A percentile compares a stretch with the other conserved stretches of the same genome.
Evolutionary conservation across 768 basidiomycete genomes (phyloP).

Genomic region (Amyloporia xantha): DNA sequence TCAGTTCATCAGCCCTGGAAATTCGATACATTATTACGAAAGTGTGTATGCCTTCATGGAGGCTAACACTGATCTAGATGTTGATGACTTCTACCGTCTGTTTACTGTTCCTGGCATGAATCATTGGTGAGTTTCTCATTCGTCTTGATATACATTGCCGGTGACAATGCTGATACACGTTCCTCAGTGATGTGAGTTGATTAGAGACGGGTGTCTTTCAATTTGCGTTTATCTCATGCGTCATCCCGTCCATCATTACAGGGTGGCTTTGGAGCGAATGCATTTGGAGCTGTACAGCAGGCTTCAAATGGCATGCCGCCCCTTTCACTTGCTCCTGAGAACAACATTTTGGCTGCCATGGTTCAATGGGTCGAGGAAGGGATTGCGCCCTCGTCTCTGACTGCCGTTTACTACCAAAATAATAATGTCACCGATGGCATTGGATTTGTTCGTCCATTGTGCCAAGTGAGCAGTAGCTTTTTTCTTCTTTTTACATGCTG

Average conservation of each 20-base stretch:
- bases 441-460: constrained; percentile 16
- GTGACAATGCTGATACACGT: not conserved
- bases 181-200: constrained; percentile 4
- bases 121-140: constrained; percentile 20
- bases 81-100: constrained; percentile 27
- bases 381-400: constrained; percentile 20
- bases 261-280: constrained; percentile 22
- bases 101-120: constrained; percentile 28
- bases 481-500: not conserved
- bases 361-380: constrained; percentile 30
- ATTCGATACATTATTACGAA: constrained; percentile 21
- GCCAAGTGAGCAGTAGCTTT: constrained; percentile 11
- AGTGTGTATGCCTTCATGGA: constrained; percentile 19
- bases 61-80: constrained; percentile 15
- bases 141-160: not conserved
- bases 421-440: constrained; percentile 17
- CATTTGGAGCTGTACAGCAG: constrained; percentile 21
- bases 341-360: constrained; percentile 23
- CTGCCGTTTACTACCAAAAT: constrained; percentile 15
- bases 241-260: too few relatives aligned
- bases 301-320: constrained; percentile 14
- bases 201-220: not conserved
- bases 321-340: not conserved
- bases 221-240: too few relatives aligned
- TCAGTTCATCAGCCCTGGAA: constrained; percentile 25